These are phyloP conservation scores for Crepidotus variabilis DNA, from an alignment of 768 basidiomycete genomes.

Conservation along the genomic window DNA sequence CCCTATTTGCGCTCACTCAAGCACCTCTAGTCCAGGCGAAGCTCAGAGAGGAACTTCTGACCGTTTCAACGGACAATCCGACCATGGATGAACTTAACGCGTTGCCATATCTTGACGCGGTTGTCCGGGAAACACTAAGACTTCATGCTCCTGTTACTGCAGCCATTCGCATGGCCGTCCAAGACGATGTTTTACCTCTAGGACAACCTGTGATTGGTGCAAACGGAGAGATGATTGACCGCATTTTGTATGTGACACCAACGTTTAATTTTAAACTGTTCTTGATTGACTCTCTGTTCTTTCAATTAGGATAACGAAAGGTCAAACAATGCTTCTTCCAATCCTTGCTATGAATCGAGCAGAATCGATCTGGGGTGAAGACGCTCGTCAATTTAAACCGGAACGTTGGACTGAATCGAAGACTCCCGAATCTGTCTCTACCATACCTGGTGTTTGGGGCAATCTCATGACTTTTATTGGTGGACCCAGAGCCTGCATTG, in stretches of 20 bases:
- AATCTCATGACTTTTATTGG: slow-evolving; percentile 60
- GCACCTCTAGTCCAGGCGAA: slow-evolving; percentile 46
- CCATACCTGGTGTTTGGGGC: slow-evolving; percentile 58
- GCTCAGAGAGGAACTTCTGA: slow-evolving; percentile 55
- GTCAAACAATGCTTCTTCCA: slow-evolving; percentile 44
- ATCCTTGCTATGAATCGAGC: slow-evolving; percentile 51
- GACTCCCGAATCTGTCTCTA: slow-evolving; percentile 36
- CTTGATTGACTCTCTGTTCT: background rate
- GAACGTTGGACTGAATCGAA: slow-evolving; percentile 51
- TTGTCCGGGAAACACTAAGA: slow-evolving; percentile 59
- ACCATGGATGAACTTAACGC: slow-evolving; percentile 66
- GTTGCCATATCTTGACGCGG: slow-evolving; percentile 67
- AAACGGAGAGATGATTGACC: slow-evolving; percentile 34
- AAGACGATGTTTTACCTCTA: slow-evolving; percentile 53
- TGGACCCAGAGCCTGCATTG: slow-evolving; percentile 64
- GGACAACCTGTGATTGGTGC: slow-evolving; percentile 39
- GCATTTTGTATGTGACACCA: slow-evolving; percentile 21
- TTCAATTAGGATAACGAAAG: slow-evolving; percentile 34
- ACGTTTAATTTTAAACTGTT: background rate
- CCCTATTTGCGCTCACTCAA: slow-evolving; percentile 50
- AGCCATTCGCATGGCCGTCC: slow-evolving; percentile 39
- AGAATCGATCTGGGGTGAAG: slow-evolving; percentile 57
- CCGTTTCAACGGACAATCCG: slow-evolving; percentile 50
- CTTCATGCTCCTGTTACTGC: slow-evolving; percentile 47
- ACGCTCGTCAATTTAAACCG: slow-evolving; percentile 51